These are phyloP conservation scores for Croton setiger DNA, from an alignment of 441 rosid genomes.

Conservation along the genomic window DNA sequence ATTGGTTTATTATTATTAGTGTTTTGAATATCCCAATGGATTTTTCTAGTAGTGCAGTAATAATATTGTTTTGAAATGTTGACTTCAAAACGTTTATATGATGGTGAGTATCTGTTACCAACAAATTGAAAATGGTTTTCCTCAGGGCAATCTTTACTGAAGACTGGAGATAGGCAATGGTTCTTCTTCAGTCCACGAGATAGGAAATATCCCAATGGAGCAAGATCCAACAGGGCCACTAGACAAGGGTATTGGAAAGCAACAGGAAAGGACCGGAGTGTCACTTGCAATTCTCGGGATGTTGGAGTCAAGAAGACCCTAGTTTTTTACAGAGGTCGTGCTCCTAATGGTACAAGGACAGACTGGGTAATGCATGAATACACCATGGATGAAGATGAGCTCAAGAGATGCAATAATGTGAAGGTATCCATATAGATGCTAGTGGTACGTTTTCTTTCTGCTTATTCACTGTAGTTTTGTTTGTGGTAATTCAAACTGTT, in stretches of 20 bases:
- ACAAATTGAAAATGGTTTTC: too few relatives aligned
- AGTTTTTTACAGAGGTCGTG: constrained; percentile 78
- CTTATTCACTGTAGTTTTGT: background rate
- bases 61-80: too few relatives aligned
- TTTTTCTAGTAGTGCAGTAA: too few relatives aligned
- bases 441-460: background rate
- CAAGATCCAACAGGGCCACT: constrained; percentile 83
- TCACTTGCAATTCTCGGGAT: constrained; percentile 45
- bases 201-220: constrained; percentile 83
- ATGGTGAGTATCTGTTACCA: too few relatives aligned
- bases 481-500: constrained; percentile 3
- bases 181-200: constrained; percentile 80
- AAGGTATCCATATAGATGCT: constrained; percentile 35
- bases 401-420: constrained; percentile 59
- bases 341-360: constrained; percentile 75
- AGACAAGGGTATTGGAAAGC: constrained; percentile 85
- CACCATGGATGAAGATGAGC: constrained; percentile 77
- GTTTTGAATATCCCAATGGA: too few relatives aligned
- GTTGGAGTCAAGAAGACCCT: constrained; percentile 90
- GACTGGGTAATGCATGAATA: constrained; percentile 99
- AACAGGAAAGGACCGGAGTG: constrained; percentile 72
- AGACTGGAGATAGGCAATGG: constrained; percentile 50
- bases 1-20: too few relatives aligned
- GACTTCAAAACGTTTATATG: too few relatives aligned
- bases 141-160: too few relatives aligned